These are phyloP conservation scores for Ustilago shanxiensis DNA, from an alignment of 1,284 basidiomycete genomes.

Conservation along the genomic window DNA sequence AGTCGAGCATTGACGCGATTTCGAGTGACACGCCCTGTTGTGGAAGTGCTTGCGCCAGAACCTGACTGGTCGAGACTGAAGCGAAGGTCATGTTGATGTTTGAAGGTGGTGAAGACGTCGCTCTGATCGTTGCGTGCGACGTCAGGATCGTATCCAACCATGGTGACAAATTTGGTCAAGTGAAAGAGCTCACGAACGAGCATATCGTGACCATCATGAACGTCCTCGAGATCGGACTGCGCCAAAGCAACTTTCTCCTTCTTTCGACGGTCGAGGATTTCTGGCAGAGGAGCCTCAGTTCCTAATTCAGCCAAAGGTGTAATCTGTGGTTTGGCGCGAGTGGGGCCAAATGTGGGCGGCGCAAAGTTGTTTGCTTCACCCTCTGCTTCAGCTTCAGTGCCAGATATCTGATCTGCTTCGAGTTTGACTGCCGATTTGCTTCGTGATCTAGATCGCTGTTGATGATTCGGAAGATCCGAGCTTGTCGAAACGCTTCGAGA, in stretches of 20 bases:
- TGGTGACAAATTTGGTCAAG: slow-evolving; percentile 63
- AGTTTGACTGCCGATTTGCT: slow-evolving; percentile 32
- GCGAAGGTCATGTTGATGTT: slow-evolving; percentile 49
- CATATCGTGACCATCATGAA: slow-evolving; percentile 58
- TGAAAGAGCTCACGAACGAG: slow-evolving; percentile 64
- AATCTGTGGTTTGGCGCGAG: slow-evolving; percentile 30
- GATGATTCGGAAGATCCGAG: slow-evolving; percentile 6
- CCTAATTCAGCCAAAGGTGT: slow-evolving; percentile 30
- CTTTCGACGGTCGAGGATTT: slow-evolving; percentile 36
- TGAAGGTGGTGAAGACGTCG: slow-evolving; percentile 58
- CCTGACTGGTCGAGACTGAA: slow-evolving; percentile 34
- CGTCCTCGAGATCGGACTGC: slow-evolving; percentile 50
- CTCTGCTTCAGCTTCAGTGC: slow-evolving; percentile 8
- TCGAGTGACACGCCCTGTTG: slow-evolving; percentile 47
- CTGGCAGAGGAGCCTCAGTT: slow-evolving; percentile 22
- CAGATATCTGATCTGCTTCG: slow-evolving; percentile 5
- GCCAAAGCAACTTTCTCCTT: slow-evolving; percentile 36
- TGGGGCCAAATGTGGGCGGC: neutral
- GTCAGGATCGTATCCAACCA: slow-evolving; percentile 61
- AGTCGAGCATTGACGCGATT: slow-evolving; percentile 47
- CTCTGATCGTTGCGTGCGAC: slow-evolving; percentile 49
- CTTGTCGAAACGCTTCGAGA: slow-evolving; percentile 11
- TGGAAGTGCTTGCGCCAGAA: slow-evolving; percentile 16
- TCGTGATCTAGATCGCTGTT: slow-evolving; percentile 28
- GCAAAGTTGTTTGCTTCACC: slow-evolving; percentile 1